Evolutionary conservation across 176 grass and related monocot genomes (phyloP).

Genomic region (Musa schizocarpa): DNA sequence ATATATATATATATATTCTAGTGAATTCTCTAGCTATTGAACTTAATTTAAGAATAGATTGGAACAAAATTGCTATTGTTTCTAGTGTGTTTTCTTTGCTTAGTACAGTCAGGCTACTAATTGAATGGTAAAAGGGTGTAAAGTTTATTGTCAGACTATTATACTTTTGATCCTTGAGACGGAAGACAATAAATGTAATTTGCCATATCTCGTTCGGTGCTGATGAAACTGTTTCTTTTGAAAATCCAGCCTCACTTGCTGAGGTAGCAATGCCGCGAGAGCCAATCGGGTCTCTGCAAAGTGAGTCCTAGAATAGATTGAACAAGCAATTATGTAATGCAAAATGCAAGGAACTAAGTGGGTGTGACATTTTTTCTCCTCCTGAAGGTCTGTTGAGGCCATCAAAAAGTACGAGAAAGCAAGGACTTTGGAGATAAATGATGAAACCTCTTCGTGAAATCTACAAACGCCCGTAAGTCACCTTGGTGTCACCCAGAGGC

Average conservation of each 20-base stretch:
- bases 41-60: too few relatives aligned
- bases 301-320: conserved; percentile 55
- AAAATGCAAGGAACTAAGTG: conserved; percentile 78
- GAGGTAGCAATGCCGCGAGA: conserved; percentile 85
- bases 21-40: background rate
- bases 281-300: conserved; percentile 56
- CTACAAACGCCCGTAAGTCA: conserved; percentile 39
- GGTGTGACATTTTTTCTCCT: conserved; percentile 78
- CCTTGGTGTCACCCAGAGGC: conserved; percentile 20
- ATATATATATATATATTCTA: background rate
- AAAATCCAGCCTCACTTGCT: conserved; percentile 62
- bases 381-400: conserved; percentile 38
- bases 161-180: conserved; percentile 5
- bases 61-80: too few relatives aligned
- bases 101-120: too few relatives aligned
- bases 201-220: conserved; percentile 81
- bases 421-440: conserved; percentile 5
- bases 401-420: background rate
- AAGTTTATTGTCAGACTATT: background rate
- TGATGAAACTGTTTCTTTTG: conserved; percentile 48
- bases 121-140: too few relatives aligned
- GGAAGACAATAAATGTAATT: conserved; percentile 65
- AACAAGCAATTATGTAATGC: conserved; percentile 55
- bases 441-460: conserved; percentile 12
- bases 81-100: too few relatives aligned